Base-by-base conservation (phyloP, 2,329 filamentous ascomycete genomes). In the Achaetomium macrosporum region DNA sequence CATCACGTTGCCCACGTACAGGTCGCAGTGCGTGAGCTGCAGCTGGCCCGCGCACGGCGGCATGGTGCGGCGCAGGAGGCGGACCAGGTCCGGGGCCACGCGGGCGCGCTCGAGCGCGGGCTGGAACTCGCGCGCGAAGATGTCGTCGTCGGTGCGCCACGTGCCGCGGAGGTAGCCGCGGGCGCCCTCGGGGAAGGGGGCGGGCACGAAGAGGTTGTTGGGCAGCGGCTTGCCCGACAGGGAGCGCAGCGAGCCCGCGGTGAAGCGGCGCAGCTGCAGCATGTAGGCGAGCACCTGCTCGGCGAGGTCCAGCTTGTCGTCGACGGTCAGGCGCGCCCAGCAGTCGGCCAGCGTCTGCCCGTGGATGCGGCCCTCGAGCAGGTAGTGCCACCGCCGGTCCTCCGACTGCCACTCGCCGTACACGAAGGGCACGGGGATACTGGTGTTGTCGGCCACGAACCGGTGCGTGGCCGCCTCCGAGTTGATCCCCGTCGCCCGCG, bases 1-100 rank as follows among this genome's bases (percentile, higher is more conserved):
- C 47, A 57, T 52, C 36, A 57, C 12, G 29, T 57, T 57, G 5
- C 51, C 51, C 8, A 39, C 15, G 49, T 40, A 57, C 19, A 57
- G 39, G 30, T 57, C 55, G 16, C 51, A 47, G 30, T 57, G 55
- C 12, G 48, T 51, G 9, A 57, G 6, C 6, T n/a, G 42, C 5
- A 51, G 45, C 37, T 50, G 13, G 3, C 45, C 42, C 11, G 13
- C 7, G 35, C 44, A 51, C 1, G 51, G 55, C 8, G 55, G 51
- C 51, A 57, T 54, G 16, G 41, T 47, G 15, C 8, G 13, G 8
- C 42, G 30, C 9, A 48, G 12, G 2, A 13, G 11, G 5, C 10
- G 0, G 41, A 56, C 36, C 1, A 49, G 1, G 25, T 25, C 25
- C 7, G 8, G 15, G 15, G 37, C 29, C 2, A 51, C 39, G 16